phyloP scores from a whole-genome alignment of 2,329 filamentous ascomycete species.

The Alternaria sp. region DNA sequence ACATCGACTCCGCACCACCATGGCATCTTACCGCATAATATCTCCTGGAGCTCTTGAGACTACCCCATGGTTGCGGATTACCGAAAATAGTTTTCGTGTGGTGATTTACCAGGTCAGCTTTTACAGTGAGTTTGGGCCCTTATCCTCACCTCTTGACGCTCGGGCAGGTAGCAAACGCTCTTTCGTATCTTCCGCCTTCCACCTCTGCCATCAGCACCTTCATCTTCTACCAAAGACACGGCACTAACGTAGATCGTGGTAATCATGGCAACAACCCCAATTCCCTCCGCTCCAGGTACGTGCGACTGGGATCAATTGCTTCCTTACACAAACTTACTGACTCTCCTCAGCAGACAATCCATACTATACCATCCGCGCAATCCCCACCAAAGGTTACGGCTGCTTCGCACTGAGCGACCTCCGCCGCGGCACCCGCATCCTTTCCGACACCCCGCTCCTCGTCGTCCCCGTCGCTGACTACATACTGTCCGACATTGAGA shows the following conservation, averaged over 20 bases:
- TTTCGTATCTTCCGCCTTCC: not conserved
- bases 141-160: not conserved
- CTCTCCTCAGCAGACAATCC: slow-evolving; percentile 20
- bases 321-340: not conserved
- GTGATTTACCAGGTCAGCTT: no score
- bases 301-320: not conserved
- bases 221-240: not conserved
- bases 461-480: slow-evolving; percentile 44
- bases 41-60: no score
- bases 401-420: slow-evolving; percentile 52
- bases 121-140: not conserved
- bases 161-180: not conserved
- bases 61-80: no score
- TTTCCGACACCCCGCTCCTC: slow-evolving; percentile 53
- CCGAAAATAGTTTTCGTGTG: no score
- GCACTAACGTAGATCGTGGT: accelerated
- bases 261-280: not conserved
- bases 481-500: slow-evolving; percentile 44
- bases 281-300: slow-evolving; percentile 13
- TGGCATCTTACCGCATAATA: no score
- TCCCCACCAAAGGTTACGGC: slow-evolving; percentile 54
- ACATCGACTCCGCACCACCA: no score
- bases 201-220: not conserved
- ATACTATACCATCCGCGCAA: slow-evolving; percentile 42
- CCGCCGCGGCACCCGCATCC: slow-evolving; percentile 50